Conservation (phyloP, 345 rosid species). For the Eucalyptus curtisii region DNA sequence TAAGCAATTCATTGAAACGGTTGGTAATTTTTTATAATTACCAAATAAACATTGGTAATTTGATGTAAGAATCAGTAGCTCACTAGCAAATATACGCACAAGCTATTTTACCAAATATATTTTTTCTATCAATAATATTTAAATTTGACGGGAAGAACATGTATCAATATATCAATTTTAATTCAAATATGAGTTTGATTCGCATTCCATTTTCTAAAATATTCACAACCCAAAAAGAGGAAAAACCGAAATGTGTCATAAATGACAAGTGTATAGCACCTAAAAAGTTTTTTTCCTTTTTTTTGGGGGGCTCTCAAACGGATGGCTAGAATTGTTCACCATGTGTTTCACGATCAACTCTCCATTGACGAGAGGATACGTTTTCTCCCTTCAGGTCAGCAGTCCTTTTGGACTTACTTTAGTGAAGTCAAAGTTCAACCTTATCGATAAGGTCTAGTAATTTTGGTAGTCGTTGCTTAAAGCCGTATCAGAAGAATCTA, state of each 20-base stretch:
- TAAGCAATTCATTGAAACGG: background rate
- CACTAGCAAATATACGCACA: background rate
- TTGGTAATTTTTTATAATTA: background rate
- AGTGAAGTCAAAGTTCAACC: background rate
- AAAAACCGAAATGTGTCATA: too few relatives aligned
- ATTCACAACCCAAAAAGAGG: too few relatives aligned
- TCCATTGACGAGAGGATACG: background rate
- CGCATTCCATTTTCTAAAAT: rapidly evolving
- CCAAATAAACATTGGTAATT: background rate
- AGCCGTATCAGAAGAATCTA: background rate
- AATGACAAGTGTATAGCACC: too few relatives aligned
- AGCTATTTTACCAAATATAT: background rate
- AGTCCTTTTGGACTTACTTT: background rate
- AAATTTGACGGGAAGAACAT: background rate
- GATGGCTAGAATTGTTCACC: background rate
- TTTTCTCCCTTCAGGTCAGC: background rate
- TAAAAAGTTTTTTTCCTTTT: too few relatives aligned
- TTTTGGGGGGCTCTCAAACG: background rate
- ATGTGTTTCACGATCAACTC: background rate
- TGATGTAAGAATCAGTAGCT: background rate
- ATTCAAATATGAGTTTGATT: too few relatives aligned
- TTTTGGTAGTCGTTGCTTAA: background rate
- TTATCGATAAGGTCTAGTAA: background rate
- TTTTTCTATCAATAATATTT: background rate
- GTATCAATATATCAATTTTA: too few relatives aligned